Percentiles rank a stretch among this genome's conserved stretches.
Evolutionary conservation across 169 alveolate genomes (phyloP).

Genomic region (Plasmodium vinckei): DNA sequence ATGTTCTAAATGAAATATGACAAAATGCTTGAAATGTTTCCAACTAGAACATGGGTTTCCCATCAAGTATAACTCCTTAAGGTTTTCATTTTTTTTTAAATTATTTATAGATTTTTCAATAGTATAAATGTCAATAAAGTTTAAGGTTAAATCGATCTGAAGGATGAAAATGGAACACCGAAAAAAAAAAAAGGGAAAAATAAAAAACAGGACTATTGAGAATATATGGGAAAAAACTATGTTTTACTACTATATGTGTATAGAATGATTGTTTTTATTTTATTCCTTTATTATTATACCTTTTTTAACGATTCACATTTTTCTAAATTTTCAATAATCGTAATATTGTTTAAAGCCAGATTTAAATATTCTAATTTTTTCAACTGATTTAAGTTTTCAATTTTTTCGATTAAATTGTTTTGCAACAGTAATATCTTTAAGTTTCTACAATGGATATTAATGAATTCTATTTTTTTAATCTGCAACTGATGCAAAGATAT

Average conservation of each 20-base stretch:
- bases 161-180: neutral
- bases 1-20: conserved; percentile 84
- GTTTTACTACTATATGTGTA: neutral
- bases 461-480: conserved; percentile 87
- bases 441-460: conserved; percentile 90
- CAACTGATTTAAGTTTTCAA: conserved; percentile 87
- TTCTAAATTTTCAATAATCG: conserved; percentile 88
- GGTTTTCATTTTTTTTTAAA: conserved; percentile 78
- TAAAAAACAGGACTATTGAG: neutral
- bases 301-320: conserved; percentile 89
- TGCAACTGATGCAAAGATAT: conserved; percentile 88
- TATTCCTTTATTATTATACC: conserved; percentile 16
- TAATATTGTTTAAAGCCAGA: conserved; percentile 90
- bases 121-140: conserved; percentile 87
- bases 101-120: conserved; percentile 86
- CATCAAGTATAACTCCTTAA: conserved; percentile 88
- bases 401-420: conserved; percentile 90
- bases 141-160: conserved; percentile 91
- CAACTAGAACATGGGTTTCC: conserved; percentile 93
- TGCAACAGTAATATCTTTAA: conserved; percentile 89
- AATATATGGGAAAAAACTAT: neutral
- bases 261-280: neutral
- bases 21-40: conserved; percentile 82
- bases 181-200: neutral
- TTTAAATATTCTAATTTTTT: conserved; percentile 91